Conservation (phyloP, 345 rosid genomes). For the Linum lewisii region DNA sequence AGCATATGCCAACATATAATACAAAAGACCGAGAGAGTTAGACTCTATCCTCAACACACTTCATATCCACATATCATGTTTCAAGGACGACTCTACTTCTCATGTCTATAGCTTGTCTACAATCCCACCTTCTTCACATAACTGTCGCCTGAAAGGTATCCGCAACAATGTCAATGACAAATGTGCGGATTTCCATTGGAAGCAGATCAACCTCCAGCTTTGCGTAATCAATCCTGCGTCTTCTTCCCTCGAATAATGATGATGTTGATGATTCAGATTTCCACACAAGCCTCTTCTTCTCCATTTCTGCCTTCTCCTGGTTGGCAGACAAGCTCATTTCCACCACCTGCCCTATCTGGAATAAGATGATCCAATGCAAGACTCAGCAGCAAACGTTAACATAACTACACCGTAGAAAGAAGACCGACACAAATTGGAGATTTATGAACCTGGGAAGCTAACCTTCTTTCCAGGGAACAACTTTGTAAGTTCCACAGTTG, state of each 20-base stretch:
- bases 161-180: slow-evolving; percentile 1
- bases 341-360: slow-evolving; percentile 8
- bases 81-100: too few species aligned
- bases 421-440: not conserved
- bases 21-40: too few species aligned
- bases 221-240: not conserved
- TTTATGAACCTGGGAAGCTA: not conserved
- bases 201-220: slow-evolving; percentile 7
- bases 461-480: slow-evolving; percentile 50
- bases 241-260: not conserved
- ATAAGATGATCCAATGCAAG: not conserved
- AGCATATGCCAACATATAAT: too few species aligned
- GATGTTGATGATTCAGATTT: not conserved
- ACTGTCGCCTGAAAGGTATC: not conserved
- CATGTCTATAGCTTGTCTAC: not conserved
- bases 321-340: slow-evolving; percentile 14
- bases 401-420: not conserved
- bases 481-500: slow-evolving; percentile 57
- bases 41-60: too few species aligned
- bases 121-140: not conserved
- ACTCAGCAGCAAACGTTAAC: too few species aligned
- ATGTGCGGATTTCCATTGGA: slow-evolving; percentile 12
- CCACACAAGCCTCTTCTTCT: slow-evolving; percentile 13
- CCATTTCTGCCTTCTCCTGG: slow-evolving; percentile 12
- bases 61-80: not conserved